These are phyloP conservation scores for Leishmania braziliensis DNA, from an alignment of 208 protist species.

Conservation along the genomic window DNA sequence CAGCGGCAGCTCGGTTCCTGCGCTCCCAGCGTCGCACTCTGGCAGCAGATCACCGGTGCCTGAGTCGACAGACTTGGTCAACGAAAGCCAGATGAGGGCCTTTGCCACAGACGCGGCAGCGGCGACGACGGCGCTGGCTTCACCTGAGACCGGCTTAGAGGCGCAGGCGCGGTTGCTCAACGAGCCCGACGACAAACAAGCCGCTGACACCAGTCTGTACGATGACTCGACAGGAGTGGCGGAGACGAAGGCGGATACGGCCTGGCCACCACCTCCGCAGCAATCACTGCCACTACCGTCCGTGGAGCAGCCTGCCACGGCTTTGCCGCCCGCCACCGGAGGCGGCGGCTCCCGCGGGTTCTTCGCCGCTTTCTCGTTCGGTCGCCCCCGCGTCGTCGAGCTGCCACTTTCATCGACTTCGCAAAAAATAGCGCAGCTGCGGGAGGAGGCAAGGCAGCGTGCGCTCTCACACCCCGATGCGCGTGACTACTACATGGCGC, in stretches of 20 bases:
- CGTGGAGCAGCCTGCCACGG: background rate
- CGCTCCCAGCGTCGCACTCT: background rate
- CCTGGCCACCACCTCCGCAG: background rate
- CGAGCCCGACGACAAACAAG: background rate
- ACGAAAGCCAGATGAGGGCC: background rate
- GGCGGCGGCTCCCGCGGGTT: constrained; percentile 12
- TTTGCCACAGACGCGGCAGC: background rate
- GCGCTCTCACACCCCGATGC: constrained; percentile 31
- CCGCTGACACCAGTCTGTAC: background rate
- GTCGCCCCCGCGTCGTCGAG: background rate
- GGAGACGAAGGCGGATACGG: background rate
- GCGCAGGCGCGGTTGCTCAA: background rate
- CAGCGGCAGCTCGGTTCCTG: background rate
- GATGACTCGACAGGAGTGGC: background rate
- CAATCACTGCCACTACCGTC: background rate
- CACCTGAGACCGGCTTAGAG: background rate
- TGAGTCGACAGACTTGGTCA: background rate
- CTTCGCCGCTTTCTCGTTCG: constrained; percentile 19
- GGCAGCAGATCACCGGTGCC: background rate
- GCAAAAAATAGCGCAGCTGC: background rate
- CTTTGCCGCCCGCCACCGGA: background rate
- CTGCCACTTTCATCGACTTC: constrained; percentile 7
- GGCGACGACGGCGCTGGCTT: background rate
- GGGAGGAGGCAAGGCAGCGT: constrained; percentile 18
- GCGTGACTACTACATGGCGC: constrained; percentile 13